Conservation (phyloP, 139 green algal species). For the Chlorella sp. region DNA sequence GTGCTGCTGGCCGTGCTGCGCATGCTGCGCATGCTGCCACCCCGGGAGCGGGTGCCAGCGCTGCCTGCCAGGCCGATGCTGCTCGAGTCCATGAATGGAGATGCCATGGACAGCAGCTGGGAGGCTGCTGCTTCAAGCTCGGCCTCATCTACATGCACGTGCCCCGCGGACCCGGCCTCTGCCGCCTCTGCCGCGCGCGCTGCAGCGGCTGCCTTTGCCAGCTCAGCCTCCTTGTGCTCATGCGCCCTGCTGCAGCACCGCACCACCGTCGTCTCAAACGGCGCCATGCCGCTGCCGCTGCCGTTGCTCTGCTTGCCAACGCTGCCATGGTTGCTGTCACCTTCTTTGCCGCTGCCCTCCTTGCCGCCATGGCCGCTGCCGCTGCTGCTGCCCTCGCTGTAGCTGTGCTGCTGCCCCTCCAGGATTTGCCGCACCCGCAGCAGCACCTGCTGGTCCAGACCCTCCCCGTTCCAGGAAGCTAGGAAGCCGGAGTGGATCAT, state of each 20-base stretch:
- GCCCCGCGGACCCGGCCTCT: background rate
- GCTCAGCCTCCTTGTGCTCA: background rate
- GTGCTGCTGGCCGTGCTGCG: background rate
- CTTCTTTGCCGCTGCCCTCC: too few species aligned
- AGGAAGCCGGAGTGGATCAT: conserved; percentile 20
- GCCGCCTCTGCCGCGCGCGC: background rate
- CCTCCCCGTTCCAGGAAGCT: background rate
- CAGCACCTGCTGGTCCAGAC: background rate
- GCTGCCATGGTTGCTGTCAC: too few species aligned
- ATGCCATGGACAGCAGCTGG: too few species aligned
- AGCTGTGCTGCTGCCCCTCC: background rate
- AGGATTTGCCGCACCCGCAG: conserved; percentile 7
- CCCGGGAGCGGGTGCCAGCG: too few species aligned
- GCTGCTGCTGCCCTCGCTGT: background rate
- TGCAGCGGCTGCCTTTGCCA: background rate
- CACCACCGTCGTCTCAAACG: conserved; percentile 3
- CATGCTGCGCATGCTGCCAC: background rate
- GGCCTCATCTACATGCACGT: too few species aligned
- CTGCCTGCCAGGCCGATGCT: too few species aligned
- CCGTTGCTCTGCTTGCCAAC: background rate
- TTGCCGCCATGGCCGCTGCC: background rate
- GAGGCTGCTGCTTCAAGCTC: too few species aligned
- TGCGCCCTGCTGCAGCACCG: conserved; percentile 5
- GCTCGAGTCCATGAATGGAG: too few species aligned
- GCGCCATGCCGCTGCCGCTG: background rate